Conservation (phyloP, 2,329 filamentous ascomycete species). For the Talaromyces piceae region DNA sequence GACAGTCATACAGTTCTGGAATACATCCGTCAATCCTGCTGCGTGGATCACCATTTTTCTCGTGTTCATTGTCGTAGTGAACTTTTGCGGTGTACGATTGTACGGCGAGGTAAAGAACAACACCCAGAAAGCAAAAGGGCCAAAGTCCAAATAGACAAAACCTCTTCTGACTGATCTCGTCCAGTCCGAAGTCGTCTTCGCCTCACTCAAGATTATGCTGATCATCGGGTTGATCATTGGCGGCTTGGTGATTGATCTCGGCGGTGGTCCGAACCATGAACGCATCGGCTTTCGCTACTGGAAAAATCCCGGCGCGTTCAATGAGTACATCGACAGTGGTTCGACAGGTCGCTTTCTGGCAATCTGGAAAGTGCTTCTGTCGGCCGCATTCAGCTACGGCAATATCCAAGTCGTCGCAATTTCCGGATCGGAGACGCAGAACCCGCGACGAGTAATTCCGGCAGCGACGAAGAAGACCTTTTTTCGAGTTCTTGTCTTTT, state of each 20-base stretch:
- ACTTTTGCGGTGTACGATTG: constrained; percentile 41
- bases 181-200: constrained; percentile 45
- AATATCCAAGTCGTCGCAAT: constrained; percentile 10
- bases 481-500: constrained; percentile 57
- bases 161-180: neutral
- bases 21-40: constrained; percentile 34
- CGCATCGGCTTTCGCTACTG: constrained; percentile 47
- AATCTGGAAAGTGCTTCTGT: constrained; percentile 43
- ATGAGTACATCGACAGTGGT: constrained; percentile 38
- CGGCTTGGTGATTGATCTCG: constrained; percentile 49
- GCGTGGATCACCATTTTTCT: constrained; percentile 53
- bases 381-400: constrained; percentile 37
- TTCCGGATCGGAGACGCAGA: constrained; percentile 6
- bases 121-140: too few species aligned
- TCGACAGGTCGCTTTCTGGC: constrained; percentile 44
- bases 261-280: constrained; percentile 42
- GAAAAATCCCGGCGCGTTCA: constrained; percentile 42
- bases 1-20: constrained; percentile 59
- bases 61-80: constrained; percentile 49
- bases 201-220: constrained; percentile 45
- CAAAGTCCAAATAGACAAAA: too few species aligned
- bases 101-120: constrained; percentile 47
- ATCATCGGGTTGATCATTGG: constrained; percentile 46
- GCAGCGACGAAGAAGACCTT: constrained; percentile 52
- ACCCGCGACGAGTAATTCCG: constrained; percentile 48